Evolutionary conservation across 2,329 filamentous ascomycete genomes (phyloP).

Genomic region (Exserohilum turcica): DNA sequence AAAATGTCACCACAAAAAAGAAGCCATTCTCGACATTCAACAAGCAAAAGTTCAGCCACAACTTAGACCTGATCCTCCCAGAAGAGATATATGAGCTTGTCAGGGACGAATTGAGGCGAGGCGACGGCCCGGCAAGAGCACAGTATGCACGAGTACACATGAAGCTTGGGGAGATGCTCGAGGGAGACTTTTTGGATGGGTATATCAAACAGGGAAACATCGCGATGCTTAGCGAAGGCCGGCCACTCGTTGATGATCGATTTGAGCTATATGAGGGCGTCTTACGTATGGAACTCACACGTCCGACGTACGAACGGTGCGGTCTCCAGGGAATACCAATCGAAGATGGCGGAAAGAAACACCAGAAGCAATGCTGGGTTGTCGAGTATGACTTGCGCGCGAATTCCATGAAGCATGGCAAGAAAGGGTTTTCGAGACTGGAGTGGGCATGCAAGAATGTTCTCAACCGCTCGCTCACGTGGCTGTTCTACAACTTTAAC

Average conservation of each 20-base stretch:
- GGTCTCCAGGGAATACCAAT: constrained; percentile 77
- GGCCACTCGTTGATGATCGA: constrained; percentile 70
- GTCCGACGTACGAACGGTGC: constrained; percentile 78
- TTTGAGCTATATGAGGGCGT: constrained; percentile 73
- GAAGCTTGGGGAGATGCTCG: constrained; percentile 72
- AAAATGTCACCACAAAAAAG: constrained; percentile 61
- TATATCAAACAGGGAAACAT: constrained; percentile 84
- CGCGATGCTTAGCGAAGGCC: constrained; percentile 82
- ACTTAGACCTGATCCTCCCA: constrained; percentile 74
- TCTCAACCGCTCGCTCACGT: constrained; percentile 68
- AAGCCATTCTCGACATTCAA: constrained; percentile 76
- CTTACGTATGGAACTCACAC: constrained; percentile 77
- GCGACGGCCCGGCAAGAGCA: constrained; percentile 38
- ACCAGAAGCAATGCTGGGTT: constrained; percentile 75
- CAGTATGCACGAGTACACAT: constrained; percentile 73
- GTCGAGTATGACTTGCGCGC: constrained; percentile 76
- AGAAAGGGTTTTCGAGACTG: constrained; percentile 79
- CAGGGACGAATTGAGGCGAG: constrained; percentile 57
- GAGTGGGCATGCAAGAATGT: constrained; percentile 80
- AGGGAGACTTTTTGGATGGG: constrained; percentile 77
- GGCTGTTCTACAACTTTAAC: constrained; percentile 75
- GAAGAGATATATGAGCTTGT: constrained; percentile 63
- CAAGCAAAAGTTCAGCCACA: constrained; percentile 70
- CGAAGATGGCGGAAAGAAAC: constrained; percentile 62
- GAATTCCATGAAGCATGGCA: constrained; percentile 79